Base-by-base conservation (phyloP, 371 early-diverging fungal species). In the Mortierella sp. region DNA sequence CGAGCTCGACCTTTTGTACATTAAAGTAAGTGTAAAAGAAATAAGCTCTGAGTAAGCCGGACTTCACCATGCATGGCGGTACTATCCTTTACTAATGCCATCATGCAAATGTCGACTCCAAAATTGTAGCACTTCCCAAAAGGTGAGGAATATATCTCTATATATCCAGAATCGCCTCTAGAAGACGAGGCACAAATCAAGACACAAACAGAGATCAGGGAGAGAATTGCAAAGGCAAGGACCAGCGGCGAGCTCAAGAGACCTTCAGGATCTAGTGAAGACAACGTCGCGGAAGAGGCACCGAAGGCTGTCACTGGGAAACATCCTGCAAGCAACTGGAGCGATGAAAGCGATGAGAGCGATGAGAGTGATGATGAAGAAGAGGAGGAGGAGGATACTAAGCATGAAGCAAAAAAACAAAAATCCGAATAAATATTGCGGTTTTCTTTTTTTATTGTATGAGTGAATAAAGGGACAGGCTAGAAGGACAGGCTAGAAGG, bases 271-370 rank as follows among this genome's bases (percentile, higher is more conserved):
- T 16, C 32, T 22, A 64, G 24, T 9, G 19, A 24, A 0, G 48
- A 15, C 0, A 45, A 58, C 15, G 52, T 40, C 4, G 13, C 62
- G 21, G 57, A 50, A 32, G 48, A 45, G 10, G 28, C 45, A 36
- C 13, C 69, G 10, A 36, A 24, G 21, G 22, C 63, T 15, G 45
- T 41, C 11, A 63, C 10, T 38, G 71, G 63, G 64, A 70, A 70
- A 45, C 69, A 65, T 9, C 82, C 82, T 13, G 63, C 58, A 3
- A 76, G 70, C 69, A 81, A 81, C 24, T 81, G 82, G 82, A 81
- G 72, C 32, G 82, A 76, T 9, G 70, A 72, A 16, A 65, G 64
- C 7, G 63, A 70, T 10, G 70, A 57, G 0, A 45, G 55, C 13
- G 50, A 57, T 10, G n/a, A n/a, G n/a, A n/a, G n/a, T n/a, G n/a